Percentiles rank a stretch among this genome's conserved stretches.
Evolutionary conservation across 371 early-diverging fungal species (phyloP).

Genomic region (Mortierella sp.): DNA sequence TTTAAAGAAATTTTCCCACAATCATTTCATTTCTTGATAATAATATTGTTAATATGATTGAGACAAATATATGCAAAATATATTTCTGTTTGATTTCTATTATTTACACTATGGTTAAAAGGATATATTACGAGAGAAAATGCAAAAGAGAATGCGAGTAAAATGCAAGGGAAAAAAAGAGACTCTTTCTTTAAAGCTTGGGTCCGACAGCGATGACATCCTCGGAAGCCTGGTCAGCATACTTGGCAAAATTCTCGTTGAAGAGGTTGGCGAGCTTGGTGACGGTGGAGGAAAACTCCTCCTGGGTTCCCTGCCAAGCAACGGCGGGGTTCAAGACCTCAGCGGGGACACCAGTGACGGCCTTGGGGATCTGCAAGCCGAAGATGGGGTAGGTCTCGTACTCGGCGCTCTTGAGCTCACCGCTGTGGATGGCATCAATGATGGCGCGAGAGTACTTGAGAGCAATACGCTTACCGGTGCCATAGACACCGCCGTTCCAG

Average conservation of each 20-base stretch:
- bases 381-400: conserved; percentile 89
- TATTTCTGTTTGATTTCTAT: conserved; percentile 5
- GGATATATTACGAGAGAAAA: background rate
- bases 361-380: conserved; percentile 89
- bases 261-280: conserved; percentile 89
- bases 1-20: too few species aligned
- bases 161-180: background rate
- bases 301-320: conserved; percentile 86
- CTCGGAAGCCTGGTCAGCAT: conserved; percentile 83
- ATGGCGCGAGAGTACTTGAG: conserved; percentile 98
- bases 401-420: conserved; percentile 88
- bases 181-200: conserved; percentile 28
- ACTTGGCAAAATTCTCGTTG: conserved; percentile 91
- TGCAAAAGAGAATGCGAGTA: conserved; percentile 4
- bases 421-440: conserved; percentile 96
- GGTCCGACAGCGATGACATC: conserved; percentile 88
- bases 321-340: conserved; percentile 91
- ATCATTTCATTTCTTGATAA: too few species aligned
- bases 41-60: background rate
- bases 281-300: conserved; percentile 78
- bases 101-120: conserved; percentile 7
- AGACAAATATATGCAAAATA: background rate
- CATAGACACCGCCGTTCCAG: conserved; percentile 96
- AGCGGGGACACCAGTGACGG: conserved; percentile 81
- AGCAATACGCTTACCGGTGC: conserved; percentile 93